Base-by-base conservation (phyloP, 495 filamentous ascomycete species). In the Trichoderma virens region DNA sequence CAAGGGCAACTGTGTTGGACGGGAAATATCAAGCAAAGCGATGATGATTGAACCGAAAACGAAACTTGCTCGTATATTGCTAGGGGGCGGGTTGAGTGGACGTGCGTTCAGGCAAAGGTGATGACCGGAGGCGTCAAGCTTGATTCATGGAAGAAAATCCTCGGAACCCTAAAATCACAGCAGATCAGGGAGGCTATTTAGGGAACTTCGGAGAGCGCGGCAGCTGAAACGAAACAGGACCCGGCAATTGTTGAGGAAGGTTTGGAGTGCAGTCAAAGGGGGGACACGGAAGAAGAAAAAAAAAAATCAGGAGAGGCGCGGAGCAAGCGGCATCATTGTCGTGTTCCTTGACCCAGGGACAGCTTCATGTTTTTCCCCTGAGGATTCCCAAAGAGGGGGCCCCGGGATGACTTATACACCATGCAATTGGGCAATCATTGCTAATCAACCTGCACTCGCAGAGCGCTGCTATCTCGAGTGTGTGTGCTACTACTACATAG, bases 41-140 rank as follows among this genome's bases (percentile, higher is more conserved):
- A 47, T 16, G 18, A 47, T 7, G 43, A 20, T 47, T 1, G n/a
- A 2, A 25, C 14, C 41, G 18, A 45, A 16, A 45, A n/a, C 41
- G 20, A 23, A 47, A 25, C 4, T 35, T 35, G 32, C 32, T 35
- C 32, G 32, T 4, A 35, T 35, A 35, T 35, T 11, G 4, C 32
- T 11, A n/a, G 16, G 18, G n/a, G n/a, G 7, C 43, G 11, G 28
- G 51, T n/a, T 11, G 9, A 30, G 51, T 11, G 14, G 9, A 27
- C 23, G 20, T 28, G 51, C 25, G 25, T 7, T 8, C 14, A 14
- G 51, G 51, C 25, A 9, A 30, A 27, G 6, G 51, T 23, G 51
- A 56, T 56, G 51, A 27, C 25, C 51, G 51, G 51, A 9, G 51
- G 51, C 51, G 51, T 56, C 51, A 18, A 56, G 51, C 51, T 56